Evolutionary conservation across 169 alveolate species (phyloP), one percentile per base, ranked within the genome.

Genomic region (Theileria equi): DNA sequence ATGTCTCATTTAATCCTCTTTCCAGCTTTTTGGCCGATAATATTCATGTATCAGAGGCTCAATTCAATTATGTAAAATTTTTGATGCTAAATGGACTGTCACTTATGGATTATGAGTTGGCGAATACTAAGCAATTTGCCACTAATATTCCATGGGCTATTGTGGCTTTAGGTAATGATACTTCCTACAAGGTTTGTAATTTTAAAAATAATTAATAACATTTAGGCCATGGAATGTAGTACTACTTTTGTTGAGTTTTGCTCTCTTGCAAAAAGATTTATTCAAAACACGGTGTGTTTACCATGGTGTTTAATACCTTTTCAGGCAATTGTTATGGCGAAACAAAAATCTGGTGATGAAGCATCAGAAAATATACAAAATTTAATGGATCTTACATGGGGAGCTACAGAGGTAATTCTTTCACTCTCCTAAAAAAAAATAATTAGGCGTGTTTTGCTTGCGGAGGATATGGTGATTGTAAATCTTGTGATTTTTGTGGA

Each of bases 401-500:
- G 86, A 5, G 36, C 67, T 10, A 77, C 64, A 0, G 86, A 77
- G 34, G 70, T 60, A 47, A 23, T n/a, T 13, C 6, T 11, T 17
- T 5, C 17, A 5, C n/a, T 6, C 16, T 10, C 2, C 29, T n/a
- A n/a, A 3, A n/a, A 49, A n/a, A 16, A 11, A 13, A 16, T 48
- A 48, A 16, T 13, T 26, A 60, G 70, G 31, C 68, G 13, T 77
- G 86, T 36, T 59, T 41, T 19, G 86, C 53, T 11, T 77, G 86
- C 38, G 65, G 73, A 3, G 86, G 86, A 25, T 77, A 77, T 19
- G 86, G 86, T 1, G 86, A 77, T 40, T 77, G 86, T 55, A 77
- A 52, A 36, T 38, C 47, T 48, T 77, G 86, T 48, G 86, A 77
- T 38, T 31, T 52, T 32, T 77, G 86, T 17, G 86, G 86, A 21